These are phyloP conservation scores for Amaranthus cruentus DNA, from an alignment of 148 eudicot genomes.

Conservation along the genomic window DNA sequence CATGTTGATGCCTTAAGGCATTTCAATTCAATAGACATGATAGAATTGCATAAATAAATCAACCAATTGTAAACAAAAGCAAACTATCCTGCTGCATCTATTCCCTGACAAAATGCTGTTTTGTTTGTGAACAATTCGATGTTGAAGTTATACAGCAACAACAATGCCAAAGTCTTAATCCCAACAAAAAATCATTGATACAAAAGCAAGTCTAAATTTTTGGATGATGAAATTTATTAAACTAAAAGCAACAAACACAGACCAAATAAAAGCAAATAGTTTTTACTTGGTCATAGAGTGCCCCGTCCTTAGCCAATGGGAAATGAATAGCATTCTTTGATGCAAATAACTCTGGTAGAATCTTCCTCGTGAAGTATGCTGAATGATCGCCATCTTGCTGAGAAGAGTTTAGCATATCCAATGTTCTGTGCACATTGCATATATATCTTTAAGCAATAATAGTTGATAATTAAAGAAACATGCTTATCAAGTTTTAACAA, in stretches of 20 bases:
- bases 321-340: constrained; percentile 72
- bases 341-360: constrained; percentile 73
- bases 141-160: neutral
- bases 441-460: neutral
- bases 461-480: constrained; percentile 13
- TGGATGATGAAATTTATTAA: neutral
- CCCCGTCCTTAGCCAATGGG: constrained; percentile 56
- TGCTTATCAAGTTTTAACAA: constrained; percentile 3
- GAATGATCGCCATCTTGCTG: constrained; percentile 34
- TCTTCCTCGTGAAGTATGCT: constrained; percentile 33
- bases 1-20: no score
- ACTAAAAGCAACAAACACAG: neutral
- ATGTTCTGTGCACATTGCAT: constrained; percentile 44
- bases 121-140: neutral
- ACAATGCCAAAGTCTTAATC: no score
- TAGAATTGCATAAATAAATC: neutral
- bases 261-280: neutral
- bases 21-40: no score
- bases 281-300: constrained; percentile 60
- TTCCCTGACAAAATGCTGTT: neutral
- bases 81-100: neutral
- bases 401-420: constrained; percentile 51
- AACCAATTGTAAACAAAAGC: neutral
- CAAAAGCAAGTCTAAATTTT: neutral
- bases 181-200: no score